Conservation (phyloP, 2,329 filamentous ascomycete genomes). For the Aspergillus ibericus region DNA sequence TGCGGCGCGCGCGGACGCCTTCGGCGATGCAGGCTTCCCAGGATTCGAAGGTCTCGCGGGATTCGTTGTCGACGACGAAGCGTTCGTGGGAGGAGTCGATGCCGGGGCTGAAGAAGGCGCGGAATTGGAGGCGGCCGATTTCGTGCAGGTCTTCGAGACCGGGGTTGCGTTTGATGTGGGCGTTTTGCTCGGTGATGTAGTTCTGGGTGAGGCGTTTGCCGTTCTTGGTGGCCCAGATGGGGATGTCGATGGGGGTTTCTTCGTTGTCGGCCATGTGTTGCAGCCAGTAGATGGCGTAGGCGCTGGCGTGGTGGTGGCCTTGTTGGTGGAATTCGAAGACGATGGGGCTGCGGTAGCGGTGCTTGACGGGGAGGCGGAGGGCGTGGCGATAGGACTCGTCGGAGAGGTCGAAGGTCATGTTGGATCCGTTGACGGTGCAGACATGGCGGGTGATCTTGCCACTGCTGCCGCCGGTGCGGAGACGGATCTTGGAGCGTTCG, state of each 20-base stretch:
- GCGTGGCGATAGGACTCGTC: conserved; percentile 51
- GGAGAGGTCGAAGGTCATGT: conserved; percentile 61
- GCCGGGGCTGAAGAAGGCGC: conserved; percentile 80
- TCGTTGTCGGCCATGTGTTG: conserved; percentile 81
- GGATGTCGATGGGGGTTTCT: conserved; percentile 75
- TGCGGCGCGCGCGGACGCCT: conserved; percentile 72
- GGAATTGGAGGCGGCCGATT: conserved; percentile 78
- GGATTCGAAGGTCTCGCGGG: conserved; percentile 87
- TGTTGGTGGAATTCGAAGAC: conserved; percentile 80
- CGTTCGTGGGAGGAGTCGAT: conserved; percentile 81
- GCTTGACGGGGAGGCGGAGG: conserved; percentile 82
- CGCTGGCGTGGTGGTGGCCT: conserved; percentile 68
- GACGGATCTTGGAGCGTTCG: conserved; percentile 65
- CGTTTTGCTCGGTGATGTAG: conserved; percentile 82
- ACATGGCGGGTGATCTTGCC: conserved; percentile 66
- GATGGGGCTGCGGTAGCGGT: conserved; percentile 84
- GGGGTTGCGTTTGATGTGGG: conserved; percentile 59
- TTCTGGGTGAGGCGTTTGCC: conserved; percentile 80
- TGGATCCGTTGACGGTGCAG: conserved; percentile 61
- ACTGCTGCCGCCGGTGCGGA: conserved; percentile 82
- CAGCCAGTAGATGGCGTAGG: conserved; percentile 82
- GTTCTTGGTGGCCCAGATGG: conserved; percentile 82
- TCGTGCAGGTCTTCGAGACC: conserved; percentile 75
- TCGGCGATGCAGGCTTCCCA: conserved; percentile 92
- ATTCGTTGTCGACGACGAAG: conserved; percentile 84